These are phyloP conservation scores for Metschnikowia lachancei DNA, from an alignment of 805 yeast species.

Conservation along the genomic window DNA sequence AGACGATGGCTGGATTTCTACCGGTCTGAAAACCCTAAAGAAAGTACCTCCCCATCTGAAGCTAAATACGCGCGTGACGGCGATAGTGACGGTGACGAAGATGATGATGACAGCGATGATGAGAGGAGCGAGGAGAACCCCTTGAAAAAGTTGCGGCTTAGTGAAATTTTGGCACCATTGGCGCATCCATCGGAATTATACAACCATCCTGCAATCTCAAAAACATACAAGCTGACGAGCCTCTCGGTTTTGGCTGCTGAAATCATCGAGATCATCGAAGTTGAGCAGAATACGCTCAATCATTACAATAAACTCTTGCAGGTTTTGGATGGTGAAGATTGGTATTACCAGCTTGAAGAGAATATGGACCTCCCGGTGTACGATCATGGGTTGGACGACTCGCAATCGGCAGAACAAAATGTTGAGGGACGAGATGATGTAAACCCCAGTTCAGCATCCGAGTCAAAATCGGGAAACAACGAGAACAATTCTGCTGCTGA, in stretches of 20 bases:
- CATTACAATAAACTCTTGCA: slow-evolving; percentile 69
- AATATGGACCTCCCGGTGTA: slow-evolving; percentile 65
- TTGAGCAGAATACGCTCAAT: slow-evolving; percentile 76
- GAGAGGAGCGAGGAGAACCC: slow-evolving; percentile 26
- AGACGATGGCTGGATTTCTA: slow-evolving; percentile 37
- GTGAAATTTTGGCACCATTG: slow-evolving; percentile 69
- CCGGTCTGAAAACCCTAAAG: slow-evolving; percentile 4
- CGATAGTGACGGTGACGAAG: slow-evolving; percentile 4
- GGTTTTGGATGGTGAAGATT: slow-evolving; percentile 84
- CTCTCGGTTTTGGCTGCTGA: slow-evolving; percentile 60
- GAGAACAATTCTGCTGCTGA: not conserved
- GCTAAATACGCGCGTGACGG: slow-evolving; percentile 2
- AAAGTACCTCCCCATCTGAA: not conserved
- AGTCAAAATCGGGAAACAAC: not conserved
- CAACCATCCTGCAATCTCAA: slow-evolving; percentile 63
- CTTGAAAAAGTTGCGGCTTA: slow-evolving; percentile 28
- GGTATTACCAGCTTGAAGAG: slow-evolving; percentile 60
- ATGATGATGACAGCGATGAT: slow-evolving; percentile 17
- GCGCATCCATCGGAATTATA: slow-evolving; percentile 77
- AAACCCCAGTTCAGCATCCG: not conserved
- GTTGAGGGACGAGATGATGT: slow-evolving; percentile 14
- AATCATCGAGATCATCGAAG: slow-evolving; percentile 72
- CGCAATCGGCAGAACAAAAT: slow-evolving; percentile 8
- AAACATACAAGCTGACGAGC: slow-evolving; percentile 57
- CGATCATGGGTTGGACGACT: slow-evolving; percentile 56